phyloP scores from a whole-genome alignment of 768 basidiomycete genomes.

The Tulasnella calospora region DNA sequence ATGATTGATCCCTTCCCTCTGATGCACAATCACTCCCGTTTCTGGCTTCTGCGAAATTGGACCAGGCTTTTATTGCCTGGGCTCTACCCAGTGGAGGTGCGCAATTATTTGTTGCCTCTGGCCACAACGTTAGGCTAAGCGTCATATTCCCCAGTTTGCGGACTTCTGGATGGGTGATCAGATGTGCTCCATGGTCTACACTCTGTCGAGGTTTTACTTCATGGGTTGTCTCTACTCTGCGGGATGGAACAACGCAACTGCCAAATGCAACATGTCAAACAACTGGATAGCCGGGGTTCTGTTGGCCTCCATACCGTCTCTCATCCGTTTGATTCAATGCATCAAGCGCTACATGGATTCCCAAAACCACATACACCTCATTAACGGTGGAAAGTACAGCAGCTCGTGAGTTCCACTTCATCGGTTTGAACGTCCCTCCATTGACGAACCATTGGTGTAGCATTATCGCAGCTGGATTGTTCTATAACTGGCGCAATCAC shows the following conservation, averaged over 20 bases:
- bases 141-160: slow-evolving; percentile 50
- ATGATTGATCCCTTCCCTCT: slow-evolving; percentile 75
- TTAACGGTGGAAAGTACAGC: slow-evolving; percentile 85
- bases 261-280: slow-evolving; percentile 43
- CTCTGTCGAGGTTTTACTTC: slow-evolving; percentile 66
- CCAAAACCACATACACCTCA: slow-evolving; percentile 63
- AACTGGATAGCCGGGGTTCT: slow-evolving; percentile 62
- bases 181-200: slow-evolving; percentile 72
- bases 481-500: slow-evolving; percentile 71
- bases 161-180: slow-evolving; percentile 93
- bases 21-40: slow-evolving; percentile 58
- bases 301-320: slow-evolving; percentile 60
- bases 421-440: slow-evolving; percentile 20
- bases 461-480: slow-evolving; percentile 60
- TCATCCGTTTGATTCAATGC: slow-evolving; percentile 79
- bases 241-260: slow-evolving; percentile 49
- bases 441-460: slow-evolving; percentile 39
- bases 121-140: not conserved
- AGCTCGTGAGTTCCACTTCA: slow-evolving; percentile 11
- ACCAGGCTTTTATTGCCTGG: slow-evolving; percentile 66
- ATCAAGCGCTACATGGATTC: slow-evolving; percentile 84
- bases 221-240: slow-evolving; percentile 67
- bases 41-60: slow-evolving; percentile 70
- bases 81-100: slow-evolving; percentile 65
- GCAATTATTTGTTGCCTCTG: slow-evolving; percentile 26